These are phyloP conservation scores for Wickerhamomyces sp. DNA, from an alignment of 1,139 yeast species.

Conservation along the genomic window DNA sequence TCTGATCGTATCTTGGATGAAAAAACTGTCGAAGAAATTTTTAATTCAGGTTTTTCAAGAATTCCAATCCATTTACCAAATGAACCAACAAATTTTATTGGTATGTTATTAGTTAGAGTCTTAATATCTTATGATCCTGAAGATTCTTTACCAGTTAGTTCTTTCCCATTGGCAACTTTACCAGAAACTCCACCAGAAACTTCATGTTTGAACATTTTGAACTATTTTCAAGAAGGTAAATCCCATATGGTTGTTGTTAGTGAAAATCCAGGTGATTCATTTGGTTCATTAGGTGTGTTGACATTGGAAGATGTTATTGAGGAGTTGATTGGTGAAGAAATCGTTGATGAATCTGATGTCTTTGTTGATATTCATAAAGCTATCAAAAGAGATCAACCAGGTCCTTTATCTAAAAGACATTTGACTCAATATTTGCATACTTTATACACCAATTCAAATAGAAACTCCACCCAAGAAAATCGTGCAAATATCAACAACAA, in stretches of 20 bases:
- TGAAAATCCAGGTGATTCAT: slow-evolving; percentile 78
- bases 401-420: slow-evolving; percentile 74
- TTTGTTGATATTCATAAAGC: slow-evolving; percentile 86
- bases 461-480: slow-evolving; percentile 17
- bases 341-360: slow-evolving; percentile 96
- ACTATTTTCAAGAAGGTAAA: slow-evolving; percentile 96
- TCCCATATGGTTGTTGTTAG: slow-evolving; percentile 96
- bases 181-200: slow-evolving; percentile 94
- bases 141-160: slow-evolving; percentile 86
- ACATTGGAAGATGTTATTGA: slow-evolving; percentile 96
- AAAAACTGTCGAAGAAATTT: slow-evolving; percentile 78
- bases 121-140: slow-evolving; percentile 95
- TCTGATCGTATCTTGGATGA: slow-evolving; percentile 84
- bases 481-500: slow-evolving; percentile 3
- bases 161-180: slow-evolving; percentile 91
- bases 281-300: slow-evolving; percentile 86
- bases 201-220: slow-evolving; percentile 86
- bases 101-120: slow-evolving; percentile 90
- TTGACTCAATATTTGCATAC: slow-evolving; percentile 64
- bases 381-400: slow-evolving; percentile 78
- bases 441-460: slow-evolving; percentile 28
- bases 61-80: slow-evolving; percentile 93
- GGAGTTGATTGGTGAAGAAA: slow-evolving; percentile 95
- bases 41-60: slow-evolving; percentile 91
- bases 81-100: slow-evolving; percentile 87